Evolutionary conservation across 2,329 filamentous ascomycete genomes (phyloP).

Genomic region (Shiraia sp.): DNA sequence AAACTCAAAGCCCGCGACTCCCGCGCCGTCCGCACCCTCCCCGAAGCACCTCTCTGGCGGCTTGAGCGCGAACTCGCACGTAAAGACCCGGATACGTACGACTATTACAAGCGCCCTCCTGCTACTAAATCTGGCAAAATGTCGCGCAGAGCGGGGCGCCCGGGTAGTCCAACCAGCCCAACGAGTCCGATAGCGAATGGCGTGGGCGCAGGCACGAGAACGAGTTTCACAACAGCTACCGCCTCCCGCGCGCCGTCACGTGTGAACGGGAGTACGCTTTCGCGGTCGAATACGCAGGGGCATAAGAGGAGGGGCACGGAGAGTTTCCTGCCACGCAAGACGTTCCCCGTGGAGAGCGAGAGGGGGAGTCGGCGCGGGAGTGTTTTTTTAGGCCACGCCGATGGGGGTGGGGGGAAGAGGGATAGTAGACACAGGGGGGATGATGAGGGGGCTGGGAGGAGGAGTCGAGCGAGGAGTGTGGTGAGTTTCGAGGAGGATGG

Average conservation of each 20-base stretch:
- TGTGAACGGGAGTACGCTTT: conserved; percentile 6
- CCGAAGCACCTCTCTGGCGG: conserved; percentile 51
- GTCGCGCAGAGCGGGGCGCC: conserved; percentile 16
- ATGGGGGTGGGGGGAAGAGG: conserved; percentile 11
- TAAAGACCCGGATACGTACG: conserved; percentile 48
- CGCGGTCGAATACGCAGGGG: conserved; percentile 1
- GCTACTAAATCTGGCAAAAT: conserved; percentile 23
- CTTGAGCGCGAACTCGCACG: conserved; percentile 49
- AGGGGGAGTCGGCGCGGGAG: no score
- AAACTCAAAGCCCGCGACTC: conserved; percentile 42
- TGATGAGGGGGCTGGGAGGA: conserved; percentile 17
- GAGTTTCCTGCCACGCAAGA: conserved; percentile 22
- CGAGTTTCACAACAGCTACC: no score
- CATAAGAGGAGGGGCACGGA: conserved; percentile 24
- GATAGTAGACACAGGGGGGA: conserved; percentile 14
- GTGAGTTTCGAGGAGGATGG: conserved; percentile 35
- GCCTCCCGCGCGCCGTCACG: conserved; percentile 8
- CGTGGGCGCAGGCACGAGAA: conserved; percentile 19
- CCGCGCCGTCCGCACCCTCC: conserved; percentile 45
- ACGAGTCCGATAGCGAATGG: no score
- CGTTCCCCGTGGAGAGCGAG: conserved; percentile 25
- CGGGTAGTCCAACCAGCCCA: no score
- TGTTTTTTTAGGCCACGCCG: no score
- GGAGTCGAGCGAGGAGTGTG: conserved; percentile 25
- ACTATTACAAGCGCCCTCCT: conserved; percentile 44